Evolutionary conservation across 192 early-diverging fungal species (phyloP), one percentile per base, ranked within the genome.

Genomic region (Coemansia sp.): DNA sequence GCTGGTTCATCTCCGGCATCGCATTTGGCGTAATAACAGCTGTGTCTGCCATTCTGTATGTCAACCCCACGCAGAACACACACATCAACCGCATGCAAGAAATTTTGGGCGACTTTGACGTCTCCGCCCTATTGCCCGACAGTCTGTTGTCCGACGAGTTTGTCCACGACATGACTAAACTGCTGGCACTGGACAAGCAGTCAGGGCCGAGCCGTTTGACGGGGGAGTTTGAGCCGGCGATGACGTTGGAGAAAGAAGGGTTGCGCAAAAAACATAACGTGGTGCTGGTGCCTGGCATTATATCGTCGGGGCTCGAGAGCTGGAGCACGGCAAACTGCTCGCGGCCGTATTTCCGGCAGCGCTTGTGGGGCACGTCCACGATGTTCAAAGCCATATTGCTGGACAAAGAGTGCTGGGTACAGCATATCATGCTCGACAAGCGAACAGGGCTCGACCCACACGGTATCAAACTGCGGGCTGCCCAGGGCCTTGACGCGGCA

Each of bases 381-480:
- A 87, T 94, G 91, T 87, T 95, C 69, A 86, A 87, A 34, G 92
- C 93, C 0, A 83, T 96, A 2, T 55, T 95, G 21, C 65, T 94
- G 55, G 93, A 95, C 74, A 94, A 92, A 66, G 88, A 88, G 42
- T 91, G 90, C 62, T 96, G 94, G 94, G 83, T 85, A 46, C 62
- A 86, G 42, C 90, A 93, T 64, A 85, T 96, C 85, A 88, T 85
- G 76, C 85, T 96, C 25, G 90, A 95, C 63, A 78, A 87, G 37
- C 57, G 73, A 3, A 93, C 90, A 0, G 94, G 94, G n/a, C 72
- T 93, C 23, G 94, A 96, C 60, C 94, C 94, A 2, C 85, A 84
- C 0, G 87, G 85, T 0, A 82, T 92, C 62, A 93, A 91, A 66
- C 79, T 96, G 21, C 82, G 94, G 17, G 93, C 94, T 0, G 90